phyloP scores from a whole-genome alignment of 352 stramenopile genomes.

The Phytophthora brassicae region DNA sequence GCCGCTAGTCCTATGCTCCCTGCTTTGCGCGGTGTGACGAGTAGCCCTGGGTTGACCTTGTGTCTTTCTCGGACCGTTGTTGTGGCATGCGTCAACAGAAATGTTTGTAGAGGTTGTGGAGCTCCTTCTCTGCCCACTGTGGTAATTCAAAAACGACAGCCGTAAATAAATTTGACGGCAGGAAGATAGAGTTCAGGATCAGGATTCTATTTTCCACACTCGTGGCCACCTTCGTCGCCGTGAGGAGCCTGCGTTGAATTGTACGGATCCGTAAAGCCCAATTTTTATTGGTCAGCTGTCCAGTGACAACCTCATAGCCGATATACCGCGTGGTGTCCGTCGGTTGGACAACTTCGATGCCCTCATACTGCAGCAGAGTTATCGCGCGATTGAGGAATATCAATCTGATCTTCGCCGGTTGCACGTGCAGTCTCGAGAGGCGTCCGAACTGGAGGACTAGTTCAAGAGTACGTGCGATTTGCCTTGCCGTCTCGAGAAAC shows the following conservation, averaged over 20 bases:
- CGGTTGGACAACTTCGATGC: neutral
- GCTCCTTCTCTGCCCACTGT: neutral
- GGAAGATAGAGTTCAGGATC: neutral
- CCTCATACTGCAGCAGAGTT: too few species aligned
- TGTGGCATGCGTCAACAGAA: neutral
- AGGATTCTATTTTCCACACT: neutral
- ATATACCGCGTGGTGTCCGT: neutral
- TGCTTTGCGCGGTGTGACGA: neutral
- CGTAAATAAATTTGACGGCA: neutral
- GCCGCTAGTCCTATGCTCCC: neutral
- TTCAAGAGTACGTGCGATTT: neutral
- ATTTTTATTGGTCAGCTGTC: neutral
- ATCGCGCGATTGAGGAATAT: neutral
- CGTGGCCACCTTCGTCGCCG: neutral
- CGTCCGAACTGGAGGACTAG: neutral
- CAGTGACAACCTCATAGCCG: neutral
- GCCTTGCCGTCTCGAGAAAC: neutral
- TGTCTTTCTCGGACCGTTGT: neutral
- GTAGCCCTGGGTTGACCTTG: constrained; percentile 5
- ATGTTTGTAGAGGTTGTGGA: neutral
- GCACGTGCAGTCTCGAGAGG: neutral
- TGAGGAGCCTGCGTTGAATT: neutral
- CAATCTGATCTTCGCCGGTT: neutral
- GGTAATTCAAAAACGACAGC: neutral
- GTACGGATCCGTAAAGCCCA: neutral